phyloP scores from a whole-genome alignment of 78 protist species.

The Polysphondylium violaceum region DNA sequence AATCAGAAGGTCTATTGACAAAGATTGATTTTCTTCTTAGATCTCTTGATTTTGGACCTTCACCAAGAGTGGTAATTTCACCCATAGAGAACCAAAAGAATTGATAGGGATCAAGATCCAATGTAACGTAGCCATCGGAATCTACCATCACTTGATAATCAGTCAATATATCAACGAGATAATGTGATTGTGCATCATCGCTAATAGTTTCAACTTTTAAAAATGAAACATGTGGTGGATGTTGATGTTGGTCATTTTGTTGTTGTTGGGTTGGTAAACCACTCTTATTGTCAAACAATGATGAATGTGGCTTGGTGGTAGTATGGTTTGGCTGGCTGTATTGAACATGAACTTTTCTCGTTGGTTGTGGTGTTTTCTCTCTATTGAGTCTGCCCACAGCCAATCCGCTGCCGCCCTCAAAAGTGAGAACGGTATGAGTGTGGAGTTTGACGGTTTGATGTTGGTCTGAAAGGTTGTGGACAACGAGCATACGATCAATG shows the following conservation, averaged over 20 bases:
- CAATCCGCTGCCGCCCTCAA: neutral
- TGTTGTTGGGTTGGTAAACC: neutral
- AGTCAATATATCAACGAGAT: slow-evolving; percentile 56
- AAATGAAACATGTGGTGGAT: slow-evolving; percentile 3
- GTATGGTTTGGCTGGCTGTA: neutral
- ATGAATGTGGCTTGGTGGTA: too few relatives aligned
- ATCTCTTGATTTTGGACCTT: slow-evolving; percentile 57
- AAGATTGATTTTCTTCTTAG: slow-evolving; percentile 28
- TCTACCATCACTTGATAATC: slow-evolving; percentile 53
- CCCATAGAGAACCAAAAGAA: slow-evolving; percentile 79
- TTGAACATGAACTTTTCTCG: neutral
- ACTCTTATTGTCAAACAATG: slow-evolving; percentile 1
- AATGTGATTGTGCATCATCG: slow-evolving; percentile 56
- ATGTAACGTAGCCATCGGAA: slow-evolving; percentile 17
- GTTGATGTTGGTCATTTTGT: neutral
- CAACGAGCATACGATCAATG: slow-evolving; percentile 77
- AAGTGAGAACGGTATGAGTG: slow-evolving; percentile 16
- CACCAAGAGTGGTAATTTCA: slow-evolving; percentile 63
- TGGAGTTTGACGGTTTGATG: slow-evolving; percentile 21
- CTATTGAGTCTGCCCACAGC: neutral
- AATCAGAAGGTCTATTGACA: too few relatives aligned
- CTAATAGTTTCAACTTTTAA: slow-evolving; percentile 3
- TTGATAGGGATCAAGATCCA: slow-evolving; percentile 49
- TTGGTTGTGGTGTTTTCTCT: slow-evolving; percentile 15
- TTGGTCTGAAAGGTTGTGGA: slow-evolving; percentile 60